Evolutionary conservation across 1,139 yeast species (phyloP), one percentile per base, ranked within the genome.

Genomic region (Saccharomyces hybrid): DNA sequence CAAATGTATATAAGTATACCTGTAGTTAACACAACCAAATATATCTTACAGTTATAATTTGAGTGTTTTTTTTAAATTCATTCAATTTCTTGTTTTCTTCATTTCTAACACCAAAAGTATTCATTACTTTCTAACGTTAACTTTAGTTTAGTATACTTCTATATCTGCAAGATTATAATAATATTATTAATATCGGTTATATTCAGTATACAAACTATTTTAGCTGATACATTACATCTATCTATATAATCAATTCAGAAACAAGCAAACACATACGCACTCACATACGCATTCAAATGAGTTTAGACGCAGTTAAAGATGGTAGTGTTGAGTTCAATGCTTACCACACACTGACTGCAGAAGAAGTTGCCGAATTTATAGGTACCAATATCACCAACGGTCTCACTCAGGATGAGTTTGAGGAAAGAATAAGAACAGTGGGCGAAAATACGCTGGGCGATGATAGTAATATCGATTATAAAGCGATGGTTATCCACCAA

Each of bases 401-500:
- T 2, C 75, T 93, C 28, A 72, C 79, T 32, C 79, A 81, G 53
- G 75, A 75, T 29, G 88, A 84, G 60, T 96, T 87, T 57, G 79
- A 84, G 74, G 95, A 64, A 77, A 88, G 69, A 76, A 83, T 51
- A 71, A 83, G 34, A 83, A 85, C 65, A 95, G 96, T 52, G 26
- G 71, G 68, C 42, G 66, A 58, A 48, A 69, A 64, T 56, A 56
- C 64, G 24, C 60, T 65, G 11, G 72, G 71, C 14, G 70, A 68
- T 52, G 72, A 68, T 47, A 54, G 63, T 12, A 62, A 62, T 47
- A 82, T 83, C 56, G 71, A 91, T 53, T 60, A 81, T 21, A 72
- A 79, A 73, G 85, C 87, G 65, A 93, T 93, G 66, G 58, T 89
- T 26, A 77, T 88, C 55, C 89, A 86, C 55, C 95, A 95, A 70